These are phyloP conservation scores for Pythium vanterpoolii DNA, from an alignment of 352 stramenopile species.

Conservation along the genomic window DNA sequence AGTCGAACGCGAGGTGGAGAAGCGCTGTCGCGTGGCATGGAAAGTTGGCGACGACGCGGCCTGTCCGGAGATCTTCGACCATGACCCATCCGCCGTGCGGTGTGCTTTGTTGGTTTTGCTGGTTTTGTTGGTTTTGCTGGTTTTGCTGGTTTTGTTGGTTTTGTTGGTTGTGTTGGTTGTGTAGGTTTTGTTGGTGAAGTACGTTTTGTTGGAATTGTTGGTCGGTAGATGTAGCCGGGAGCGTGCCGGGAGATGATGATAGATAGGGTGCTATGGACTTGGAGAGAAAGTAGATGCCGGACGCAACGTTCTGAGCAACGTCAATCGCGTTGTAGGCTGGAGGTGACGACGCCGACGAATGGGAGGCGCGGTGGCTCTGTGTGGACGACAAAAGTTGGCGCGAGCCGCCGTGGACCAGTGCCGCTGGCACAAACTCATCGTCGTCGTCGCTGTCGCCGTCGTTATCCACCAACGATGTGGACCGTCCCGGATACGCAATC, in stretches of 20 bases:
- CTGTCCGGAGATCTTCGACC: conserved; percentile 62
- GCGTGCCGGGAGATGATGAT: conserved; percentile 51
- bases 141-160: background rate
- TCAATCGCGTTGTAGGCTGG: conserved; percentile 66
- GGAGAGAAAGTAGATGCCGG: conserved; percentile 80
- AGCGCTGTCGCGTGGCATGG: conserved; percentile 70
- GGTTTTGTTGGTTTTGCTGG: conserved; percentile 13
- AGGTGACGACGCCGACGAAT: conserved; percentile 12
- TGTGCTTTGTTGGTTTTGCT: background rate
- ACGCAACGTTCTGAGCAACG: conserved; percentile 86
- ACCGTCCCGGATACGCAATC: conserved; percentile 62
- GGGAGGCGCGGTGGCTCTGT: conserved; percentile 14
- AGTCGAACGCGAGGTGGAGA: conserved; percentile 74
- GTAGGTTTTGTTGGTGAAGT: background rate
- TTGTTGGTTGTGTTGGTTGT: conserved; percentile 18
- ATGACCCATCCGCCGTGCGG: conserved; percentile 53
- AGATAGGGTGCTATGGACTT: conserved; percentile 78
- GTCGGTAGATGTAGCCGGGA: background rate
- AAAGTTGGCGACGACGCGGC: conserved; percentile 68
- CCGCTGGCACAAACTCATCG: conserved; percentile 42
- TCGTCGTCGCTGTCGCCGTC: conserved; percentile 31
- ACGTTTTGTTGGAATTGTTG: background rate
- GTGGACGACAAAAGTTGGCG: conserved; percentile 8
- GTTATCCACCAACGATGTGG: conserved; percentile 13
- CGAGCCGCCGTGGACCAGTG: conserved; percentile 35